Evolutionary conservation across 2,329 filamentous ascomycete genomes (phyloP), one percentile per base, ranked within the genome.

Genomic region (Didymosphaeria variabile): DNA sequence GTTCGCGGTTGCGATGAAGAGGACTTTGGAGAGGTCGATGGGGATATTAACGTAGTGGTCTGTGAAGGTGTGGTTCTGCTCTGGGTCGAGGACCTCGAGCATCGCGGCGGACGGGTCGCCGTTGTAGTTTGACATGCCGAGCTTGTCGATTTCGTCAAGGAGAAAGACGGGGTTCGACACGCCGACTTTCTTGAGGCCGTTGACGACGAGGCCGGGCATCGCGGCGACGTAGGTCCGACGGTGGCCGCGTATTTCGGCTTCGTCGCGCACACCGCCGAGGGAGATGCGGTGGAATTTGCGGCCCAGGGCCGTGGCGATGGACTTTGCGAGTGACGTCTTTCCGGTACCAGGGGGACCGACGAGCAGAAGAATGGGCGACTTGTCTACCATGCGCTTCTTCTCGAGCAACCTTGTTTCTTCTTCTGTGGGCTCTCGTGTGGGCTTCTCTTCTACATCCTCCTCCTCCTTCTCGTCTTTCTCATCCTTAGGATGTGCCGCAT

Each of bases 1-100:
- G 80, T 99, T 99, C 49, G 95, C 95, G 0, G 95, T 99, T 7
- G 95, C 95, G 72, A 99, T 97, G 81, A 99, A 99, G 12, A 99
- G 85, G 23, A 99, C 92, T 80, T 97, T 97, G 81, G 93, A 97
- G 21, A 99, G 85, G 75, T 99, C 95, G 67, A 98, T 92, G 0
- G 95, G 94, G 64, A 97, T 93, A 72, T 94, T 94, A 76, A 99
- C 88, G 77, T 98, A 99, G 80, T 99, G 95, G 75, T 99, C 95
- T 32, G 90, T 92, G 80, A 99, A 99, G 10, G 88, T 91, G 79
- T 96, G 87, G 75, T 99, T 99, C 80, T 99, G 95, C 78, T 99
- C 95, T 0, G 95, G 95, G 73, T 99, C 95, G 49, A 99, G 85
- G 12, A 99, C 95, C 79, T 99, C 95, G 15, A 99, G 88, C 94